Evolutionary conservation across 108 stramenopile species (phyloP), one percentile per base, ranked within the genome.

Genomic region (Cylindrotheca fusiformis): DNA sequence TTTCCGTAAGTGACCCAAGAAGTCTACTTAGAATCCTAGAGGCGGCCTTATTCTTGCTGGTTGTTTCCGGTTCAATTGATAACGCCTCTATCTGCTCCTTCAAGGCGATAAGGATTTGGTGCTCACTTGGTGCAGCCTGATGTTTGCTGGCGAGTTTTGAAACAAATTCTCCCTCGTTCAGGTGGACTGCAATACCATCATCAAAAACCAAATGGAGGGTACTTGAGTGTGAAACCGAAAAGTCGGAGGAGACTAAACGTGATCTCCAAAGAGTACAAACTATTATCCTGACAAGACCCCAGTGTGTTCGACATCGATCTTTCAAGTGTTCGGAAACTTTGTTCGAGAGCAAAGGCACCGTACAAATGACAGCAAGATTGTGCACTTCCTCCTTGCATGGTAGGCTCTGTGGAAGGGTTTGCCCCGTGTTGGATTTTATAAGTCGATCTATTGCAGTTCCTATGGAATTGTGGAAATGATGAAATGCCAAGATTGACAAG

Each of bases 261-360:
- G 84, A 87, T 49, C 89, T 77, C 82, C 86, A 91, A 36, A 91
- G 63, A 2, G 78, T 64, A 32, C 74, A 78, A 48, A 91, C 86
- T 18, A 75, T 68, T n/a, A 81, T 53, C 5, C 89, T 77, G 10
- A 87, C 86, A 54, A 91, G 58, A 59, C 74, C 72, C 89, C 89
- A 91, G 33, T 80, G 69, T 8, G 60, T 30, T 5, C 79, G 83
- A 63, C 69, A 59, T 25, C 88, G 69, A 26, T 66, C 20, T 10
- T 54, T 48, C 46, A 78, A 52, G 19, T 85, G 80, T 0, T 62
- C 26, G 0, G 71, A 66, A 12, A 90, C 50, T 20, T 54, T 50
- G n/a, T 1, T 44, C 1, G 71, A 71, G 2, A 33, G 8, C 30
- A 77, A 69, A 48, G 85, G 85, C 23, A 86, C 55, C 18, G 67